A percentile compares a stretch with the other conserved stretches of the same genome.
phyloP scores from a whole-genome alignment of 306 rosid genomes.

The Corylus heterophylla region DNA sequence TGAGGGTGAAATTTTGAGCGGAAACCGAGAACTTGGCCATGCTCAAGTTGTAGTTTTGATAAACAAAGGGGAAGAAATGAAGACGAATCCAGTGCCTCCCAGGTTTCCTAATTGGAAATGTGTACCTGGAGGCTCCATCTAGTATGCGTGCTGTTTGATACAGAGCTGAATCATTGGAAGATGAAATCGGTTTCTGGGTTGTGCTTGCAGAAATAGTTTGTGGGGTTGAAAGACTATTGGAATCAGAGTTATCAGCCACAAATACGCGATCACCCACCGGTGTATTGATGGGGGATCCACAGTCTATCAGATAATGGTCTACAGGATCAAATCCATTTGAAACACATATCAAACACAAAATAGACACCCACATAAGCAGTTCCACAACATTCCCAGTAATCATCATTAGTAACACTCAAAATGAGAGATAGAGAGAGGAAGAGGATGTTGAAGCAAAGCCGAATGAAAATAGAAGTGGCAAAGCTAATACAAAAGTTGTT shows the following conservation, averaged over 20 bases:
- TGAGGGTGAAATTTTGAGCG: slow-evolving; percentile 52
- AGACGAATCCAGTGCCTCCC: slow-evolving; percentile 74
- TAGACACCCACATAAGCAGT: slow-evolving; percentile 35
- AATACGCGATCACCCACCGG: slow-evolving; percentile 49
- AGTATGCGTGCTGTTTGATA: slow-evolving; percentile 58
- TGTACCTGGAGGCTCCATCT: slow-evolving; percentile 43
- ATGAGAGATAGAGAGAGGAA: not conserved
- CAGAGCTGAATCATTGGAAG: slow-evolving; percentile 38
- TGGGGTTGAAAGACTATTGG: slow-evolving; percentile 45
- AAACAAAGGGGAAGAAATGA: slow-evolving; percentile 53
- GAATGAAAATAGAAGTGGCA: not conserved
- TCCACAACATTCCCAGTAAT: slow-evolving; percentile 12
- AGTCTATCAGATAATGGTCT: slow-evolving; percentile 50
- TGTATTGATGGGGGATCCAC: slow-evolving; percentile 54
- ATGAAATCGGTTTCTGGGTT: slow-evolving; percentile 19
- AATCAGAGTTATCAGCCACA: slow-evolving; percentile 39
- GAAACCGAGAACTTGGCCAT: slow-evolving; percentile 62
- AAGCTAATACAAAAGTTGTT: slow-evolving; percentile 3
- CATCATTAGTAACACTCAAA: slow-evolving; percentile 18
- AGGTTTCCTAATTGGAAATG: slow-evolving; percentile 43
- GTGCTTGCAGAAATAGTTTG: slow-evolving; percentile 29
- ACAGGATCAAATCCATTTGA: slow-evolving; percentile 35
- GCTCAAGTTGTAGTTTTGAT: slow-evolving; percentile 41
- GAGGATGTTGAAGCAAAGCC: not conserved
- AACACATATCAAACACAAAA: slow-evolving; percentile 33